Evolutionary conservation across 2,329 filamentous ascomycete genomes (phyloP).

Genomic region (Ambrosiella xylebori): DNA sequence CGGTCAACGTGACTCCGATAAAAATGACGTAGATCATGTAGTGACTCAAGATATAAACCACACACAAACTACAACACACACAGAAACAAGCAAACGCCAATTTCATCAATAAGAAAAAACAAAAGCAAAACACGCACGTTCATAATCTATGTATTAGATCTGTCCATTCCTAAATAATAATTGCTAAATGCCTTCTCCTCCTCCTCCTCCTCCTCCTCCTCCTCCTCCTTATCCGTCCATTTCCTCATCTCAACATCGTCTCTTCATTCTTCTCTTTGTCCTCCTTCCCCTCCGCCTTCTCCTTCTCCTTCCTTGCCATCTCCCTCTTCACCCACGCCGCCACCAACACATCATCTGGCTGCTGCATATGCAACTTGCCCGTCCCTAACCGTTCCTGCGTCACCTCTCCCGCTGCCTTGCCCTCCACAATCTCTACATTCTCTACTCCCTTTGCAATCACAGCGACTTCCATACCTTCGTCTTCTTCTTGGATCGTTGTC

Average conservation of each 20-base stretch:
- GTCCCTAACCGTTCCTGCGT: neutral
- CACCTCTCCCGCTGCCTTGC: too few relatives aligned
- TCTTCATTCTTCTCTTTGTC: neutral
- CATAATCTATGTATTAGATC: neutral
- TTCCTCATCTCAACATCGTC: neutral
- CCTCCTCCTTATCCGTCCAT: neutral
- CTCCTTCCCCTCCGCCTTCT: neutral
- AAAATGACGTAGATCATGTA: too few relatives aligned
- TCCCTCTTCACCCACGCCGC: slow-evolving; percentile 67
- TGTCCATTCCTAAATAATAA: neutral
- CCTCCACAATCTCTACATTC: neutral
- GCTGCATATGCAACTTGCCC: slow-evolving; percentile 17
- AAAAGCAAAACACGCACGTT: too few relatives aligned
- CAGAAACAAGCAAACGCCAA: too few relatives aligned
- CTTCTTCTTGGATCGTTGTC: slow-evolving; percentile 53
- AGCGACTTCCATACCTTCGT: slow-evolving; percentile 38
- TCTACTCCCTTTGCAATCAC: slow-evolving; percentile 13
- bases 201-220: neutral
- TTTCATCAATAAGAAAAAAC: too few relatives aligned
- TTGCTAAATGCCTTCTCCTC: neutral
- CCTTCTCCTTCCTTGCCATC: slow-evolving; percentile 40
- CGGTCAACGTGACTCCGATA: too few relatives aligned
- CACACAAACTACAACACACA: too few relatives aligned
- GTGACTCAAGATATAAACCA: too few relatives aligned
- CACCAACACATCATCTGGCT: slow-evolving; percentile 58